Base-by-base conservation (phyloP, 352 stramenopile species). In the Phytophthora litchii region DNA sequence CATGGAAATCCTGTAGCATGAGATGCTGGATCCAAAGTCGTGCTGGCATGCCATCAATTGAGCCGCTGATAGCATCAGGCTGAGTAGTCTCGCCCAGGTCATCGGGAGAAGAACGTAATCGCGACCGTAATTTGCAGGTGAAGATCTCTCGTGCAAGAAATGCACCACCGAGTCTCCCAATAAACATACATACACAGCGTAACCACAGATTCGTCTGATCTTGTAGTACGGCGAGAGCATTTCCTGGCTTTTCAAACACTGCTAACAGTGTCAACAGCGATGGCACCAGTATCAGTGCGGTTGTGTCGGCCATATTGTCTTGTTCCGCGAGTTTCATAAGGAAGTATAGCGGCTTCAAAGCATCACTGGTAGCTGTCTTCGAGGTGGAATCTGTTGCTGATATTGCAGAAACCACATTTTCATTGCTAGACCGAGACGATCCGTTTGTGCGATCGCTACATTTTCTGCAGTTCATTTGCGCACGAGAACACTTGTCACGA, bases 251-350 rank as follows among this genome's bases (percentile, higher is more conserved):
- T 25, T 91, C 83, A 17, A 94, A 86, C 20, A 89, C 80, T 0
- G 84, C 79, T 3, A 94, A 66, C 17, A 92, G 56, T 17, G 86
- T 92, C 25, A 95, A 40, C 16, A 95, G 61, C 12, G 86, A 92
- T 32, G 86, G 86, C 16, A 95, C 86, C 25, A 95, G 65, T 54
- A 95, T 91, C 8, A 95, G 76, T 5, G 86, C 86, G 0, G 83
- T 94, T 32, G 86, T 93, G 50, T 95, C 86, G 1, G 86, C 86
- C 86, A 95, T 95, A 43, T 93, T 93, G 63, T 95, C 86, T 64
- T 95, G 86, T 49, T 95, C 86, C 0, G 86, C 86, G 3, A 95
- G 68, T 42, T 95, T 95, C 83, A 95, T 95, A 11, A 93, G 67
- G 61, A 93, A 95, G 44, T 95, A 95, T 1, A 95, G 61, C 20